phyloP scores from a whole-genome alignment of 179 eudicot species.

The Heliamphora ciliata region DNA sequence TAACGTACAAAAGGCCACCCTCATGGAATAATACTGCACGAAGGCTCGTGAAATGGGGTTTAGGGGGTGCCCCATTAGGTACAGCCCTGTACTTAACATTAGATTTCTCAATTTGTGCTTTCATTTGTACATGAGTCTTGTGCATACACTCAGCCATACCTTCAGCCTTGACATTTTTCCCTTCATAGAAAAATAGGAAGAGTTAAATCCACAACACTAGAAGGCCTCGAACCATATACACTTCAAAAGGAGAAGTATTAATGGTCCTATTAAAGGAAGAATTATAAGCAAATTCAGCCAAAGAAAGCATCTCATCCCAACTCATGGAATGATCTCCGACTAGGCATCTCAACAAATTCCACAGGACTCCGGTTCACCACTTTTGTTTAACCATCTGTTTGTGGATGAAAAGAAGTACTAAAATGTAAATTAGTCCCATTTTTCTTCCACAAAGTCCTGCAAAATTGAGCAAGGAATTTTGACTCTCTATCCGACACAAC shows the following conservation, averaged over 20 bases:
- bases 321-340: not conserved
- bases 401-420: not conserved
- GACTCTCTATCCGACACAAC: not conserved
- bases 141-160: not conserved
- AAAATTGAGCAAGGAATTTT: not conserved
- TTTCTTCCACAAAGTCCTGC: not conserved
- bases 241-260: not conserved
- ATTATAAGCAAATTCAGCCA: not conserved
- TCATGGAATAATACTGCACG: no score
- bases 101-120: not conserved
- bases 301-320: not conserved
- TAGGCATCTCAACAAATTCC: not conserved
- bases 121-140: not conserved
- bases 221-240: not conserved
- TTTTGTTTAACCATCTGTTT: not conserved
- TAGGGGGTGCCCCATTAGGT: no score
- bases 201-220: not conserved
- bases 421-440: conserved; percentile 1
- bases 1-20: no score
- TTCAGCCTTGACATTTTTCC: not conserved
- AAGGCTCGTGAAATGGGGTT: no score
- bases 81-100: not conserved
- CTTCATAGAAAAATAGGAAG: not conserved
- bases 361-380: not conserved
- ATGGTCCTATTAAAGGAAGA: not conserved